A percentile compares a stretch with the other conserved stretches of the same genome.
Evolutionary conservation across 192 early-diverging fungal genomes (phyloP).

Genomic region (Mortierella hygrophila): DNA sequence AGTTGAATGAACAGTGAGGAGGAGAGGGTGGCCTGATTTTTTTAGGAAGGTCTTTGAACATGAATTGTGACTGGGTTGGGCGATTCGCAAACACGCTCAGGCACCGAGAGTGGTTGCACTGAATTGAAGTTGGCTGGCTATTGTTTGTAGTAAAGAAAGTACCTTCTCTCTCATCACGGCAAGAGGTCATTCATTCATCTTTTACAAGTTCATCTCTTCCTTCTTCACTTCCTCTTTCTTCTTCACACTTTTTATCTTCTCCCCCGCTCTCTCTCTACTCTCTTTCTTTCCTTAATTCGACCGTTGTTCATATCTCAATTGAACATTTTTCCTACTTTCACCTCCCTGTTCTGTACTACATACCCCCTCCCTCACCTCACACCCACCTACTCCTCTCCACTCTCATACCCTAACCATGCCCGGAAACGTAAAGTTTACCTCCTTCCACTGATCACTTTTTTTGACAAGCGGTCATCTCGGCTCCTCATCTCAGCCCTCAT

Average conservation of each 20-base stretch:
- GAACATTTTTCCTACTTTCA: not conserved
- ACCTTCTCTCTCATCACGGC: not conserved
- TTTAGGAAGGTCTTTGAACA: constrained; percentile 1
- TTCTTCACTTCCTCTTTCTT: not conserved
- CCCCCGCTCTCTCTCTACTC: not conserved
- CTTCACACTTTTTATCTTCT: not conserved
- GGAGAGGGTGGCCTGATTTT: constrained; percentile 50
- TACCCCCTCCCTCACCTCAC: not conserved
- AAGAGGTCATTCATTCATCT: constrained; percentile 4
- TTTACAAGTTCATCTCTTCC: not conserved
- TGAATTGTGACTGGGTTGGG: constrained; percentile 1
- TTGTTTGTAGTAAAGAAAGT: not conserved
- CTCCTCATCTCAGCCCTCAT: not conserved
- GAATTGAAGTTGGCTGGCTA: not conserved
- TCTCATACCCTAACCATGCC: constrained; percentile 23
- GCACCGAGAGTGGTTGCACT: not conserved
- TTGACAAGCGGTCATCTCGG: not conserved
- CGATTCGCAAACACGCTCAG: constrained; percentile 8
- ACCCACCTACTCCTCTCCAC: not conserved
- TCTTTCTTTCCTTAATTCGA: not conserved
- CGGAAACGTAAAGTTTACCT: constrained; percentile 37
- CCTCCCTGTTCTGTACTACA: not conserved
- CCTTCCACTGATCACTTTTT: not conserved
- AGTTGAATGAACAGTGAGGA: not conserved
- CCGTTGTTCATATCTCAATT: not conserved